Conservation (phyloP, 306 rosid genomes). For the Cicer cuneatum region DNA sequence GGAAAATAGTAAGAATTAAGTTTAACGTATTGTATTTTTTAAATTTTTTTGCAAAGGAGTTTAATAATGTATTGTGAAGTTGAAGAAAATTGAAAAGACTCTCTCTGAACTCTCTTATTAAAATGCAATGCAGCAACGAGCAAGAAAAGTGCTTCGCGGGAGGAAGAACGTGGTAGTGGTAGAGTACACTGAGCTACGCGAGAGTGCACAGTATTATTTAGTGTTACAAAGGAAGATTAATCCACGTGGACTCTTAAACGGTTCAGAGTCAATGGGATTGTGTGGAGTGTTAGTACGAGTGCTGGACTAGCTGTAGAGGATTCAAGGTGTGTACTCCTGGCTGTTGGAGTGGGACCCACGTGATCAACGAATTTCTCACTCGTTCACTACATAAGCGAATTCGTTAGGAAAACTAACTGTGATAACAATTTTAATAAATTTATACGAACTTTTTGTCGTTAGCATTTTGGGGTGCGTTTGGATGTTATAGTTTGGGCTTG, state of each 20-base stretch:
- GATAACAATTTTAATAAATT: background rate
- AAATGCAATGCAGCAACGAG: constrained; percentile 18
- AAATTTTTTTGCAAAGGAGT: too few species aligned
- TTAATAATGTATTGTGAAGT: too few species aligned
- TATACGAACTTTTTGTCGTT: background rate
- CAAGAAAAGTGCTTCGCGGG: constrained; percentile 1
- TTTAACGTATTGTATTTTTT: too few species aligned
- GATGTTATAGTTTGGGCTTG: too few species aligned
- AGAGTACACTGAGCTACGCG: background rate
- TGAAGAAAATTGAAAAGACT: too few species aligned
- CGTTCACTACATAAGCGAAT: background rate
- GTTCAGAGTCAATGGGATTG: background rate
- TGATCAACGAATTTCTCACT: background rate
- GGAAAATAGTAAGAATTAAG: background rate
- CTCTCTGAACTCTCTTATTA: background rate
- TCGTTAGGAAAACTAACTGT: constrained; percentile 1
- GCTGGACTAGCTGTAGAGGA: background rate
- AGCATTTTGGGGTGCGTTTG: background rate
- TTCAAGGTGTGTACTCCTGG: background rate
- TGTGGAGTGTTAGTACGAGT: too few species aligned
- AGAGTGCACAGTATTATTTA: background rate
- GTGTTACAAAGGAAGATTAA: background rate
- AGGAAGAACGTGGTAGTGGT: too few species aligned
- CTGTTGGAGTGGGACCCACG: constrained; percentile 38
- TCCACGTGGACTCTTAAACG: constrained; percentile 14